Evolutionary conservation across 2,329 filamentous ascomycete species (phyloP), one percentile per base, ranked within the genome.

Genomic region (Colletotrichum orchidophilum): DNA sequence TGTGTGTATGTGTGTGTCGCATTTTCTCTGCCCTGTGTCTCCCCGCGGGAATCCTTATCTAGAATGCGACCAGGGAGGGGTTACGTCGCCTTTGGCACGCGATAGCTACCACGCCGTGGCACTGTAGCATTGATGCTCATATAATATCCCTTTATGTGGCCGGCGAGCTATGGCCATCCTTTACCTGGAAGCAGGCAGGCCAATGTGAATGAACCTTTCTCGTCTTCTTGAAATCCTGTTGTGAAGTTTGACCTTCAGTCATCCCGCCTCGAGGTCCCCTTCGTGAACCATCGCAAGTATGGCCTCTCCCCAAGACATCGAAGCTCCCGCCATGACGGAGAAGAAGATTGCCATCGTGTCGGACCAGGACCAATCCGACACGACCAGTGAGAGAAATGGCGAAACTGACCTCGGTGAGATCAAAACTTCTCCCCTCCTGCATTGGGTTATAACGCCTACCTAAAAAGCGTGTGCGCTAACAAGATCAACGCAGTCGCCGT

Each of bases 41-140:
- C 64, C 63, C 68, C 57, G 68, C 68, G 58, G 68, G 65, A 59
- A 68, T 58, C 64, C 68, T 71, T 71, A 71, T 71, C 68, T 71
- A 2, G 42, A 58, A 5, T 24, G 8, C 18, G 31, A 1, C 3
- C 27, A 24, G 42, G 35, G 33, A 46, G 58, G 64, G 42, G 54
- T 5, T 18, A 33, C 57, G 52, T 68, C 53, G 68, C 68, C 64
- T 58, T 27, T 42, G n/a, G 52, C 63, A 67, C 5, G 49, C 13
- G 33, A 26, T 13, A 52, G 9, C 18, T 5, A 15, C 2, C 12
- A 8, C 50, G 26, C 11, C 21, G 29, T 24, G 21, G 13, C n/a
- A n/a, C 46, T 6, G 49, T 6, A 11, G 33, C 2, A 29, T 8
- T n/a, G 33, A n/a, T 35, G 7, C 13, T 66, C 27, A 71, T 71